phyloP scores from a whole-genome alignment of 2,329 filamentous ascomycete genomes.

The Zymoseptoria ardabiliae region DNA sequence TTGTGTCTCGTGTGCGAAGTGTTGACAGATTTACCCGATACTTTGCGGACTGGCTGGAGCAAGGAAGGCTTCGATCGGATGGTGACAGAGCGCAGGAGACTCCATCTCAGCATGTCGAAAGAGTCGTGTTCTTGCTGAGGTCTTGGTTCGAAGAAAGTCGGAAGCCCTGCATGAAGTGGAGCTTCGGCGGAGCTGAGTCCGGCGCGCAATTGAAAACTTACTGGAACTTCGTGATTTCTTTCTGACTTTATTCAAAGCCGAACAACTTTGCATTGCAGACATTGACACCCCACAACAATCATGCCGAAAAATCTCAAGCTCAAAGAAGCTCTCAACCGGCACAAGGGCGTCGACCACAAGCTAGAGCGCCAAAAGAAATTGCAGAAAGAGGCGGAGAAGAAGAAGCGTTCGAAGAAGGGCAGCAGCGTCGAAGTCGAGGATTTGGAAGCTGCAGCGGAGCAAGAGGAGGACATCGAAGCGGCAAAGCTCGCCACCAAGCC shows the following conservation, averaged over 20 bases:
- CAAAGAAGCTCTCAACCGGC: constrained; percentile 50
- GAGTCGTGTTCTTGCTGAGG: too few species aligned
- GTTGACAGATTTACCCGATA: neutral
- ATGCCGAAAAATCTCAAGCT: constrained; percentile 37
- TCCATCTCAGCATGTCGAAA: constrained; percentile 7
- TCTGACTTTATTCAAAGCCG: neutral
- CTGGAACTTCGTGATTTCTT: neutral
- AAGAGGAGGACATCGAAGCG: constrained; percentile 19
- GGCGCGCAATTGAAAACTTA: neutral
- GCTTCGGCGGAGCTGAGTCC: constrained; percentile 1
- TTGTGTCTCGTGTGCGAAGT: neutral
- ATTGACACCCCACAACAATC: neutral
- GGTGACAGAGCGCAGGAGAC: neutral
- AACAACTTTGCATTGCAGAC: neutral
- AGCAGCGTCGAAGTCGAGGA: constrained; percentile 24
- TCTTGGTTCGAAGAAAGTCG: too few species aligned
- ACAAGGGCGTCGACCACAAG: constrained; percentile 60
- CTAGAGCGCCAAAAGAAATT: constrained; percentile 53
- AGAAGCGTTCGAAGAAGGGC: constrained; percentile 31
- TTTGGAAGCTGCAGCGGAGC: constrained; percentile 23
- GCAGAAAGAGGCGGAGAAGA: constrained; percentile 51
- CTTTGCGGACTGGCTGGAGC: neutral
- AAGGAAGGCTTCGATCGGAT: neutral
- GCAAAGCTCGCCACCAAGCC: constrained; percentile 13
- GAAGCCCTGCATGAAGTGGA: neutral